Evolutionary conservation across 345 rosid genomes (phyloP).

Genomic region (Turnera subulata): DNA sequence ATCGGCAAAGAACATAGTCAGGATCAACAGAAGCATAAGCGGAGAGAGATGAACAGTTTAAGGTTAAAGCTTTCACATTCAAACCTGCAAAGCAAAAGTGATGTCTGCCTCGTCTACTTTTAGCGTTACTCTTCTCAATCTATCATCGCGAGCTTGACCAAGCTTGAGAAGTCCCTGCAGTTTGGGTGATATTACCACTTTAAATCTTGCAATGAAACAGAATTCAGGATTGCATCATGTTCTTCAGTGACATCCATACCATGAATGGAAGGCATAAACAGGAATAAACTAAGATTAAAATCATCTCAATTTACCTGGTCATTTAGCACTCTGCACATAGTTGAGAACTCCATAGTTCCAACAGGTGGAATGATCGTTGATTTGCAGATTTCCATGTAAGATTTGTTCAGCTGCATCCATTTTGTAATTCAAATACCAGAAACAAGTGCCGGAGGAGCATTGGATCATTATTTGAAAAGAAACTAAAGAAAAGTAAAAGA

Average conservation of each 20-base stretch:
- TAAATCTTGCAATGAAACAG: background rate
- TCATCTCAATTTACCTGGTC: slow-evolving; percentile 62
- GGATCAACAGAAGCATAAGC: background rate
- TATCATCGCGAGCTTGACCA: slow-evolving; percentile 68
- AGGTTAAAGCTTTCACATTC: background rate
- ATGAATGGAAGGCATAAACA: background rate
- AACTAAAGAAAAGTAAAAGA: background rate
- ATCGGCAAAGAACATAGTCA: background rate
- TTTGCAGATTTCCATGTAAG: slow-evolving; percentile 64
- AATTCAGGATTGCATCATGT: background rate
- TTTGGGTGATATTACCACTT: background rate
- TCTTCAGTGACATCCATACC: no score
- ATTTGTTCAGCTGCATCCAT: slow-evolving; percentile 64
- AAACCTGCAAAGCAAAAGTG: slow-evolving; percentile 83
- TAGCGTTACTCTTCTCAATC: slow-evolving; percentile 56
- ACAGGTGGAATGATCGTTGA: slow-evolving; percentile 61
- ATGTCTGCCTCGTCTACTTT: slow-evolving; percentile 75
- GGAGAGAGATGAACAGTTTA: background rate
- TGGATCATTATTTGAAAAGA: slow-evolving; percentile 1
- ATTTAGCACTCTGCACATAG: slow-evolving; percentile 71
- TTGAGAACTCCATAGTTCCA: slow-evolving; percentile 58
- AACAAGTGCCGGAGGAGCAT: background rate
- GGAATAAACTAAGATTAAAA: background rate
- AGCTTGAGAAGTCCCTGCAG: slow-evolving; percentile 72
- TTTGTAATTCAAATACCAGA: slow-evolving; percentile 6